Conservation (phyloP, 768 basidiomycete genomes). For the Atractiella rhizophila region DNA sequence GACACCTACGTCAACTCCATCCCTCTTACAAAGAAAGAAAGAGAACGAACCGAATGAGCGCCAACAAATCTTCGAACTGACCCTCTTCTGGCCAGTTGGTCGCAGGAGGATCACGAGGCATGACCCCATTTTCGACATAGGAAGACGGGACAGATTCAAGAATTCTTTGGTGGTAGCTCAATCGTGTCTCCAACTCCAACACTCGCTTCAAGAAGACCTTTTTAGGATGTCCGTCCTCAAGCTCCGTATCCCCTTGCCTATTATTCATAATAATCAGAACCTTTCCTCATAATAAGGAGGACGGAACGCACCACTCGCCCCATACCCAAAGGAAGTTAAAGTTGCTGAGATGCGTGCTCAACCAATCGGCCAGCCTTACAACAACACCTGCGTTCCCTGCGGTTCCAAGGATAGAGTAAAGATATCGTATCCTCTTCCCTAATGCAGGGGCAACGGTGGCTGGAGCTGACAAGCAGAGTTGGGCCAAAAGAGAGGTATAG, state of each 20-base stretch:
- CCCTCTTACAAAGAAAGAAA: constrained; percentile 19
- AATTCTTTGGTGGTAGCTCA: constrained; percentile 83
- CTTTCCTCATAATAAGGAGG: not conserved
- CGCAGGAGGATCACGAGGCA: constrained; percentile 45
- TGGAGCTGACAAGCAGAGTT: constrained; percentile 82
- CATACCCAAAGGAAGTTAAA: constrained; percentile 97
- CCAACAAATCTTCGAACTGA: no score
- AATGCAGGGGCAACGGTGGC: constrained; percentile 82
- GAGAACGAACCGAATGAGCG: not conserved
- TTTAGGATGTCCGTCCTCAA: constrained; percentile 55
- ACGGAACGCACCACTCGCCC: constrained; percentile 65
- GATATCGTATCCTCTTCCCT: constrained; percentile 72
- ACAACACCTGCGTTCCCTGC: no score
- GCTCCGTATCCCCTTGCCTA: constrained; percentile 63
- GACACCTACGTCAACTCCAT: constrained; percentile 2
- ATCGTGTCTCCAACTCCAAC: constrained; percentile 63
- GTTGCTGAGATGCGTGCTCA: constrained; percentile 85
- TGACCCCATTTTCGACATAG: constrained; percentile 46
- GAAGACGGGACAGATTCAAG: constrained; percentile 59
- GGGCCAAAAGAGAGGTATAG: constrained; percentile 65
- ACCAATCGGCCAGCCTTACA: constrained; percentile 89
- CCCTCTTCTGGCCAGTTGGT: constrained; percentile 63
- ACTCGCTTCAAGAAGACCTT: constrained; percentile 65
- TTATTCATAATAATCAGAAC: not conserved
- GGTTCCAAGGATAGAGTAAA: constrained; percentile 53